Evolutionary conservation across 108 stramenopile genomes (phyloP).

Genomic region (Stephanodiscus minutulus): DNA sequence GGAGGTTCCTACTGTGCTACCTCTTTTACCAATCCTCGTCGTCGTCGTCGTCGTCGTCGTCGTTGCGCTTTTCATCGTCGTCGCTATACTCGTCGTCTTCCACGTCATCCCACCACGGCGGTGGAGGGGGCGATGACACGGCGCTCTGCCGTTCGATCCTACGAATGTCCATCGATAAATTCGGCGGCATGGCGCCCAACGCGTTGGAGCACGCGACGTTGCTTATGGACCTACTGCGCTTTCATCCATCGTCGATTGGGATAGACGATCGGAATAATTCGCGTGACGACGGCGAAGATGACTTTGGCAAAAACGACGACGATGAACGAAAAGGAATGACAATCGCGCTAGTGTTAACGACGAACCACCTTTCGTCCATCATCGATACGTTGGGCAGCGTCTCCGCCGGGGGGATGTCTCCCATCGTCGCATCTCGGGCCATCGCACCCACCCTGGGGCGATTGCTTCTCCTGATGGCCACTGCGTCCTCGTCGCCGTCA

Average conservation of each 20-base stretch:
- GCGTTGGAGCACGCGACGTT: slow-evolving; percentile 45
- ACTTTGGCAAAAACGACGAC: slow-evolving; percentile 24
- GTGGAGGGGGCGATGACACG: slow-evolving; percentile 19
- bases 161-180: slow-evolving; percentile 36
- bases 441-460: slow-evolving; percentile 38
- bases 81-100: slow-evolving; percentile 6
- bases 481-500: neutral
- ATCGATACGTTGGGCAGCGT: slow-evolving; percentile 46
- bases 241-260: slow-evolving; percentile 11
- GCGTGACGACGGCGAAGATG: slow-evolving; percentile 3
- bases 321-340: slow-evolving; percentile 19
- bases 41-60: slow-evolving; percentile 21
- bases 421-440: slow-evolving; percentile 31
- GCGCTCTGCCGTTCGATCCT: slow-evolving; percentile 47
- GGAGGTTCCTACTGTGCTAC: slow-evolving; percentile 34
- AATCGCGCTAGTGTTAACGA: slow-evolving; percentile 25
- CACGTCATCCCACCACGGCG: slow-evolving; percentile 7
- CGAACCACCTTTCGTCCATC: slow-evolving; percentile 34
- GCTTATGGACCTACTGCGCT: slow-evolving; percentile 39
- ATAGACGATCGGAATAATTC: neutral
- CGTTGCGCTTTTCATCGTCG: slow-evolving; percentile 15
- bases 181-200: slow-evolving; percentile 53
- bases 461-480: slow-evolving; percentile 33
- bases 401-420: slow-evolving; percentile 49
- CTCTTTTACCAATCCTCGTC: slow-evolving; percentile 49